Conservation (phyloP, 768 basidiomycete genomes). For the Boletus barrowsii region DNA sequence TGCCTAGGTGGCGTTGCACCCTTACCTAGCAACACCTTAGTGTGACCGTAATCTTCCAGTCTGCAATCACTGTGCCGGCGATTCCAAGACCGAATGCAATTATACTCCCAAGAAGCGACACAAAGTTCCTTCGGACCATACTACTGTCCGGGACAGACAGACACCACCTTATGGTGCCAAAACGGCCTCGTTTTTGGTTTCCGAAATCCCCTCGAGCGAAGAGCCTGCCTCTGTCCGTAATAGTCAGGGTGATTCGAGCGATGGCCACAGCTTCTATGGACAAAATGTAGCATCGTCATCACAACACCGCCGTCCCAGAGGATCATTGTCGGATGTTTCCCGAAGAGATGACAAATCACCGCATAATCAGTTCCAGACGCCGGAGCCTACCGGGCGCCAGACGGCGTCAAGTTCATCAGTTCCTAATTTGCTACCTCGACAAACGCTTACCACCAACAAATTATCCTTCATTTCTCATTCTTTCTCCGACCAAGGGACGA, state of each 20-base stretch:
- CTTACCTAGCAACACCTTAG: constrained; percentile 32
- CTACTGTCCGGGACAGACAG: constrained; percentile 34
- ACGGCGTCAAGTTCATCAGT: constrained; percentile 18
- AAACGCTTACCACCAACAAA: constrained; percentile 21
- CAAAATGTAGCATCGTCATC: constrained; percentile 44
- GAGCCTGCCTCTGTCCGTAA: constrained; percentile 18
- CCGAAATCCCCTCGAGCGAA: constrained; percentile 37
- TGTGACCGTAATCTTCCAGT: constrained; percentile 71
- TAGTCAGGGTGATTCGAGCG: constrained; percentile 24
- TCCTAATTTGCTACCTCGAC: constrained; percentile 22
- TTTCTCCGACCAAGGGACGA: constrained; percentile 37
- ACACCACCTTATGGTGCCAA: constrained; percentile 42
- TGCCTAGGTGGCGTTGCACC: not conserved
- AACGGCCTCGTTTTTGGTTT: constrained; percentile 47
- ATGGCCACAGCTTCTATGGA: constrained; percentile 45
- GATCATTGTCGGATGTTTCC: constrained; percentile 24
- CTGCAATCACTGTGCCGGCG: constrained; percentile 61
- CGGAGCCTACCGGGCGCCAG: constrained; percentile 23
- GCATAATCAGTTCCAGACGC: constrained; percentile 17
- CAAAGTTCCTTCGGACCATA: constrained; percentile 48
- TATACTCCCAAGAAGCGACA: constrained; percentile 72
- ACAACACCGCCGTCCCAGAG: constrained; percentile 20
- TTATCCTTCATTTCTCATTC: constrained; percentile 47
- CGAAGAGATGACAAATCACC: constrained; percentile 17
- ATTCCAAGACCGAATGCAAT: constrained; percentile 57